Conservation (phyloP, 225 moss, liverwort and hornwort genomes). For the Physcomitrium patens region DNA sequence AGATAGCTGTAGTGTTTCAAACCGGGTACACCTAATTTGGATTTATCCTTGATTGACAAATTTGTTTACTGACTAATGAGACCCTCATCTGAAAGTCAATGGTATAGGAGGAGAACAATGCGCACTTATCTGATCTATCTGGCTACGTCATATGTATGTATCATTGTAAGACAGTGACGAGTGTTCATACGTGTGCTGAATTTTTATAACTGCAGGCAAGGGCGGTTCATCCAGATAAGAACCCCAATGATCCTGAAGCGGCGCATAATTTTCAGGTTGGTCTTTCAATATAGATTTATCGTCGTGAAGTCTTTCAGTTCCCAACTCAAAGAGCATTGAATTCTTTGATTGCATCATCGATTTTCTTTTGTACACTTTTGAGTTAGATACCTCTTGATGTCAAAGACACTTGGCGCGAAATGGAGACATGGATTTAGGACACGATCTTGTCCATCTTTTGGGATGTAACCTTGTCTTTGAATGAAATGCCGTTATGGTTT, state of each 20-base stretch:
- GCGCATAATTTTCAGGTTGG: slow-evolving; percentile 58
- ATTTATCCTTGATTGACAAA: too few species aligned
- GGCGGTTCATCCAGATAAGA: slow-evolving; percentile 53
- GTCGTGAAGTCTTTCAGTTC: background rate
- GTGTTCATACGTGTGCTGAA: background rate
- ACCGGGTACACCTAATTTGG: too few species aligned
- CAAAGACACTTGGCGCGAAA: background rate
- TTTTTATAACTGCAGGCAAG: slow-evolving; percentile 40
- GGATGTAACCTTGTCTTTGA: slow-evolving; percentile 7
- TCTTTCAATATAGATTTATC: background rate
- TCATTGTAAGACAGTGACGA: background rate
- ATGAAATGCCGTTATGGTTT: slow-evolving; percentile 19
- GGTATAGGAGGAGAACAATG: too few species aligned
- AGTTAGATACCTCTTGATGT: background rate
- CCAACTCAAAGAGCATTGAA: background rate
- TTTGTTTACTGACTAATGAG: too few species aligned
- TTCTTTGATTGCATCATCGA: background rate
- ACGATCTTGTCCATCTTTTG: background rate
- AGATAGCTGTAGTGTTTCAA: too few species aligned
- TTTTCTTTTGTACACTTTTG: background rate
- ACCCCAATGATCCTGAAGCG: slow-evolving; percentile 50
- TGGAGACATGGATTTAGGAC: background rate
- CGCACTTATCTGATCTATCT: too few species aligned
- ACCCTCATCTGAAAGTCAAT: too few species aligned
- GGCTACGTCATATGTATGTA: too few species aligned